These are phyloP conservation scores for Aurantiochytrium sp. DNA, from an alignment of 108 stramenopile species.

Conservation along the genomic window DNA sequence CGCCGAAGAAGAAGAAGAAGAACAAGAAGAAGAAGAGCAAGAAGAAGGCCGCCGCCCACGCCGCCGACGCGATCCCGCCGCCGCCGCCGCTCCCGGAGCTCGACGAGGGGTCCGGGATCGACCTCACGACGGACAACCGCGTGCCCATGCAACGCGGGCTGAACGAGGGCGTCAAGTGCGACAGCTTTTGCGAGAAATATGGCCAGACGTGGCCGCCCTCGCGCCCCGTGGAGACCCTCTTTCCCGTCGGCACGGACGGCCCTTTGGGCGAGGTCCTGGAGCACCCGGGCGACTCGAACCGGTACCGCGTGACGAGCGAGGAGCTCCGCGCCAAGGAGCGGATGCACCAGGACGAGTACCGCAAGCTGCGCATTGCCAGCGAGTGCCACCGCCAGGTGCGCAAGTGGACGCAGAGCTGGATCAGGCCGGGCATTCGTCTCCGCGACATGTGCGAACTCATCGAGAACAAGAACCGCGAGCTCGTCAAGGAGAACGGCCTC, in stretches of 20 bases:
- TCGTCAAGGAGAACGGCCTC: constrained; percentile 82
- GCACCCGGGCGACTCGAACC: constrained; percentile 76
- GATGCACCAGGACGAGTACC: constrained; percentile 71
- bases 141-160: background rate
- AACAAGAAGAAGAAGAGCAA: background rate
- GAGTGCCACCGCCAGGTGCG: constrained; percentile 97
- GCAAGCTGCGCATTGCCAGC: constrained; percentile 74
- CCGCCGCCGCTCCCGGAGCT: background rate
- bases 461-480: constrained; percentile 84
- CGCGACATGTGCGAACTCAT: constrained; percentile 86
- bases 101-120: background rate
- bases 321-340: constrained; percentile 79
- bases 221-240: constrained; percentile 59
- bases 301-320: constrained; percentile 75
- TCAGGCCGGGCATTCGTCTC: constrained; percentile 89
- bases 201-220: constrained; percentile 97
- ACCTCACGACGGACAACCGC: background rate
- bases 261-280: constrained; percentile 83
- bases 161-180: background rate
- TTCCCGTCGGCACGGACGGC: constrained; percentile 41
- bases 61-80: background rate
- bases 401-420: constrained; percentile 82
- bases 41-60: background rate
- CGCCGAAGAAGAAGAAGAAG: background rate
- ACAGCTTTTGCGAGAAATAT: constrained; percentile 68